These are phyloP conservation scores for Pelargonium fulgidum DNA, from an alignment of 441 rosid species.

Conservation along the genomic window DNA sequence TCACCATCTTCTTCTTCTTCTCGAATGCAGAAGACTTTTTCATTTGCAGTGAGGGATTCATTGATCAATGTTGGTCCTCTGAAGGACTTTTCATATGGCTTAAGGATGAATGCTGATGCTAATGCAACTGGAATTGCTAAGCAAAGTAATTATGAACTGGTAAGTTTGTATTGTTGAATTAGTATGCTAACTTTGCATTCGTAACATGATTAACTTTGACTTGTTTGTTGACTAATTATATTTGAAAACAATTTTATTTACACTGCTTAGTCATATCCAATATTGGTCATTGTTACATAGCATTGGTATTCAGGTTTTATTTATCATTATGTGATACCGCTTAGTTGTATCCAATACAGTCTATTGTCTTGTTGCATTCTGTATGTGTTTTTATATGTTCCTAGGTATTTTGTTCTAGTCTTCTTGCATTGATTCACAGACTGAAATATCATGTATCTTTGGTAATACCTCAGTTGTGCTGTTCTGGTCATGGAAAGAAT, in stretches of 20 bases:
- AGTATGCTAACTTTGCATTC: neutral
- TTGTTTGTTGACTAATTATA: slow-evolving; percentile 1
- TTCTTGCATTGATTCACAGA: neutral
- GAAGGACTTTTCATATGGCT: slow-evolving; percentile 92
- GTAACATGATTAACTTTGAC: neutral
- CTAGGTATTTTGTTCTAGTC: neutral
- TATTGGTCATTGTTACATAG: no score
- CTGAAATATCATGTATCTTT: slow-evolving; percentile 12
- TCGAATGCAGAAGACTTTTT: slow-evolving; percentile 77
- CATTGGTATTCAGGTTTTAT: no score
- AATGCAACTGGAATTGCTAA: slow-evolving; percentile 91
- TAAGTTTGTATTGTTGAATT: slow-evolving; percentile 33
- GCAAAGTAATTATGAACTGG: slow-evolving; percentile 99
- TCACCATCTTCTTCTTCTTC: slow-evolving; percentile 17
- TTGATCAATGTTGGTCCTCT: slow-evolving; percentile 88
- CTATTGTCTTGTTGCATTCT: neutral
- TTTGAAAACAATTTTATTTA: neutral
- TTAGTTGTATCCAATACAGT: neutral
- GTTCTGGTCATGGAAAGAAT: slow-evolving; percentile 99
- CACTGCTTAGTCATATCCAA: neutral
- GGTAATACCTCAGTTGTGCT: slow-evolving; percentile 64
- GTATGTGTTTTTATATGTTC: neutral
- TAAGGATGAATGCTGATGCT: slow-evolving; percentile 85
- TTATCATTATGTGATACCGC: neutral
- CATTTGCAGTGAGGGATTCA: slow-evolving; percentile 94